phyloP scores from a whole-genome alignment of 331 rosid species.

The Pyrus hybrid region DNA sequence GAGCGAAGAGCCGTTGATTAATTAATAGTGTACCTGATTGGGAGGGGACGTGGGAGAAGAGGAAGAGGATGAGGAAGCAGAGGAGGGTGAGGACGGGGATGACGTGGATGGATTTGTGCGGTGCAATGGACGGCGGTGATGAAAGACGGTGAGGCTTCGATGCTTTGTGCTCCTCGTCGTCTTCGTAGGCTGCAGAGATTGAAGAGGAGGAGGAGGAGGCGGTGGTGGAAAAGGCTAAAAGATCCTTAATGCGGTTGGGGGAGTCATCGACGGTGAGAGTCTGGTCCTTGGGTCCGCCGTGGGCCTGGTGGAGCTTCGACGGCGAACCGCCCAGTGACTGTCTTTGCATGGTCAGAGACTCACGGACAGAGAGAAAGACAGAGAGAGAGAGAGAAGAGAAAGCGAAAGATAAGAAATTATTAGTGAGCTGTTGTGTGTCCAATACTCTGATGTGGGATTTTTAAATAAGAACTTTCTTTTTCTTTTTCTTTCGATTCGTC shows the following conservation, averaged over 20 bases:
- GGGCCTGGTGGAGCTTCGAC: slow-evolving; percentile 47
- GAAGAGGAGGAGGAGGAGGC: slow-evolving; percentile 19
- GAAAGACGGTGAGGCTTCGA: slow-evolving; percentile 58
- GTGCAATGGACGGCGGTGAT: slow-evolving; percentile 33
- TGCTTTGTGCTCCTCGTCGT: slow-evolving; percentile 33
- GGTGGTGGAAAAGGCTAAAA: not conserved
- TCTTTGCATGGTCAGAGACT: slow-evolving; percentile 53
- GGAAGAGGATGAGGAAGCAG: slow-evolving; percentile 84
- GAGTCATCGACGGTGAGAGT: slow-evolving; percentile 23
- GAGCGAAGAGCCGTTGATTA: not conserved
- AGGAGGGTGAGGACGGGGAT: slow-evolving; percentile 77
- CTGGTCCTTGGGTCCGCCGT: slow-evolving; percentile 33
- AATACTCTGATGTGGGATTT: not conserved
- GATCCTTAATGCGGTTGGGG: slow-evolving; percentile 28
- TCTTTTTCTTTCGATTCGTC: not conserved
- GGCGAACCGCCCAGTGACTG: slow-evolving; percentile 88
- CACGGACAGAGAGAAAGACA: slow-evolving; percentile 1
- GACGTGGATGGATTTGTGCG: slow-evolving; percentile 67
- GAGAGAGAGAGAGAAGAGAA: slow-evolving; percentile 9
- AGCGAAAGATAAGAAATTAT: not conserved
- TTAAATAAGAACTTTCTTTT: not conserved
- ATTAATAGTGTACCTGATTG: slow-evolving; percentile 44
- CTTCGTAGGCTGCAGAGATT: not conserved
- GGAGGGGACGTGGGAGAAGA: slow-evolving; percentile 87
- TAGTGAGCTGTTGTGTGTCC: not conserved